These are phyloP conservation scores for Pontederia paniculata DNA, from an alignment of 176 grass and related monocot genomes.

Conservation along the genomic window DNA sequence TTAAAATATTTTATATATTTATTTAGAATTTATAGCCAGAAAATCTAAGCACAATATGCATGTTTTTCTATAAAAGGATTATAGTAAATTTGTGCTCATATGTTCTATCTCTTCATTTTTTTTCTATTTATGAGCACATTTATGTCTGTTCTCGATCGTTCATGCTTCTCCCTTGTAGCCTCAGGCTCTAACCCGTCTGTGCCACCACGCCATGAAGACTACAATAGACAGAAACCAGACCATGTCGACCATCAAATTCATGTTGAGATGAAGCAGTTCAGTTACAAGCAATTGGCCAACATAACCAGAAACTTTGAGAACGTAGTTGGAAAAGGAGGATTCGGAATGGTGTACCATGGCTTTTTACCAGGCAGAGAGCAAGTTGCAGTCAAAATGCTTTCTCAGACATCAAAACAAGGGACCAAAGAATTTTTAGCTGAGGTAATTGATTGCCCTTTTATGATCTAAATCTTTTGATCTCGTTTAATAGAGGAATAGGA, in stretches of 20 bases:
- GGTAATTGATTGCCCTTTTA: background rate
- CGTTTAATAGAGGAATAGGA: too few relatives aligned
- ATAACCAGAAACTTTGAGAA: background rate
- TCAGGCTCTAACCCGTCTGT: too few relatives aligned
- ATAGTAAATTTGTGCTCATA: too few relatives aligned
- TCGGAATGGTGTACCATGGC: slow-evolving; percentile 4
- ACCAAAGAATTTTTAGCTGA: slow-evolving; percentile 3
- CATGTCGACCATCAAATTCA: background rate
- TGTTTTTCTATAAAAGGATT: too few relatives aligned
- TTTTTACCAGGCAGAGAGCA: background rate
- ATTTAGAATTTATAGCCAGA: too few relatives aligned
- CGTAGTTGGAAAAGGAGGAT: slow-evolving; percentile 5
- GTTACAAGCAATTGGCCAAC: background rate
- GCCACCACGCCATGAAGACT: background rate
- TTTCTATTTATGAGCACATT: too few relatives aligned
- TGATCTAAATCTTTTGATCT: too few relatives aligned
- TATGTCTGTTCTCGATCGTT: too few relatives aligned
- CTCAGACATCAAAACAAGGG: slow-evolving; percentile 7
- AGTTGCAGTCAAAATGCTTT: slow-evolving; percentile 7
- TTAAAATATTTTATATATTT: too few relatives aligned
- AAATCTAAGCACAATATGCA: too few relatives aligned
- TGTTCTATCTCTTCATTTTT: too few relatives aligned
- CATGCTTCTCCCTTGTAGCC: too few relatives aligned
- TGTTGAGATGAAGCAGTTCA: background rate
- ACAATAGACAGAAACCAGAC: background rate